A percentile compares a stretch with the other conserved stretches of the same genome.
Evolutionary conservation across 1,284 basidiomycete genomes (phyloP).

Genomic region (Apiotrichum siamense): DNA sequence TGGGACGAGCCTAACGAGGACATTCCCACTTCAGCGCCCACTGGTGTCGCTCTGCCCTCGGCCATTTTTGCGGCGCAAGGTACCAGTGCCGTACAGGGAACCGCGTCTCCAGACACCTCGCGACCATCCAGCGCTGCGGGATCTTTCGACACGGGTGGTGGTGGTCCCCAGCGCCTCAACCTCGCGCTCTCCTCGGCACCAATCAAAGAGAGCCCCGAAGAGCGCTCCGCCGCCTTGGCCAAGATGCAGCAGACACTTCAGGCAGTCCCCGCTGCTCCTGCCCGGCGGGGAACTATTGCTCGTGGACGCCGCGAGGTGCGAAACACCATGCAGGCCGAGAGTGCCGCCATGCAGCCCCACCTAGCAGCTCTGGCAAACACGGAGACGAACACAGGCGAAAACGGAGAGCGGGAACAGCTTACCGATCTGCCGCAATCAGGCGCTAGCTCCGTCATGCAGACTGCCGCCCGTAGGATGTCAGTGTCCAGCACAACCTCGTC

Average conservation of each 20-base stretch:
- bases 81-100: no score
- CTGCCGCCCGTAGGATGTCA: conserved; percentile 24
- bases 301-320: conserved; percentile 50
- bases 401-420: conserved; percentile 7
- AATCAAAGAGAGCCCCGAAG: conserved; percentile 48
- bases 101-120: conserved; percentile 1
- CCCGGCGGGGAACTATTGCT: conserved; percentile 44
- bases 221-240: conserved; percentile 50
- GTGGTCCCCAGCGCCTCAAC: conserved; percentile 21
- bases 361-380: conserved; percentile 5
- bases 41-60: conserved; percentile 14
- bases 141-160: not conserved
- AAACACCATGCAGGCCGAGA: conserved; percentile 44
- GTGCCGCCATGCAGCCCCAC: conserved; percentile 6
- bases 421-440: not conserved
- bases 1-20: conserved; percentile 47
- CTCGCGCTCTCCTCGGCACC: conserved; percentile 47
- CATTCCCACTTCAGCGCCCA: conserved; percentile 1
- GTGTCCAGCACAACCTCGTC: conserved; percentile 24
- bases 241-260: conserved; percentile 51
- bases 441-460: not conserved
- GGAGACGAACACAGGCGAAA: not conserved
- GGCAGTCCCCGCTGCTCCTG: conserved; percentile 25
- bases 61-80: conserved; percentile 16
- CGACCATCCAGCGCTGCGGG: not conserved